These are phyloP conservation scores for Monosporascus sp. DNA, from an alignment of 2,329 filamentous ascomycete genomes.

Conservation along the genomic window DNA sequence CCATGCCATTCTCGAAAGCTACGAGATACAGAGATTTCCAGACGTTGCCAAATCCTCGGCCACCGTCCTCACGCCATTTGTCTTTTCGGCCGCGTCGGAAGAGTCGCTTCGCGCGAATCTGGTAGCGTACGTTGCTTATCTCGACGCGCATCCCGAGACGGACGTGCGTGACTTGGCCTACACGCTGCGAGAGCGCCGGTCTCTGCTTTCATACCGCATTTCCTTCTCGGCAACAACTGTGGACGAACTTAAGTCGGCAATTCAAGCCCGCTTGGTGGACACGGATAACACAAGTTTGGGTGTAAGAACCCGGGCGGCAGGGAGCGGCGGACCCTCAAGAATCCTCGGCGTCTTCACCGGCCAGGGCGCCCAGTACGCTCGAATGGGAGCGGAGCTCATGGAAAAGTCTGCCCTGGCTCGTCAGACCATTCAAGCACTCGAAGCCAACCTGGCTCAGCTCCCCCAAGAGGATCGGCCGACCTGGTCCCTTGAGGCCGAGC, in stretches of 20 bases:
- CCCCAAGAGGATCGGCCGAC: slow-evolving; percentile 17
- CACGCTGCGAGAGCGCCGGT: neutral
- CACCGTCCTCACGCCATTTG: neutral
- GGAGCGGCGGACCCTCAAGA: too few species aligned
- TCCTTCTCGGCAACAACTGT: neutral
- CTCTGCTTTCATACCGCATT: neutral
- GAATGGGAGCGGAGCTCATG: slow-evolving; percentile 20
- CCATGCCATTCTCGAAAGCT: too few species aligned
- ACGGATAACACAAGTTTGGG: too few species aligned
- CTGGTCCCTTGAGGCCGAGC: slow-evolving; percentile 22
- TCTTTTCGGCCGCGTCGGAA: neutral
- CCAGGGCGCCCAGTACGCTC: slow-evolving; percentile 22
- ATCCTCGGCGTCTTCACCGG: slow-evolving; percentile 20
- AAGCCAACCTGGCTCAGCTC: slow-evolving; percentile 11
- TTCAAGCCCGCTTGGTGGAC: too few species aligned
- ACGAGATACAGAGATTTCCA: too few species aligned
- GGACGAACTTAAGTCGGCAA: neutral
- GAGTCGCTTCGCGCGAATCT: neutral
- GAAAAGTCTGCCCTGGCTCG: slow-evolving; percentile 1
- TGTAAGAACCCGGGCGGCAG: too few species aligned
- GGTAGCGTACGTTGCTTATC: neutral
- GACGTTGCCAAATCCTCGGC: neutral
- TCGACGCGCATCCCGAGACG: neutral
- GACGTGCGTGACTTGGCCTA: neutral
- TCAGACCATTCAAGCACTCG: slow-evolving; percentile 8